These are phyloP conservation scores for Aspergillus diversus DNA, from an alignment of 495 filamentous ascomycete species.

Conservation along the genomic window DNA sequence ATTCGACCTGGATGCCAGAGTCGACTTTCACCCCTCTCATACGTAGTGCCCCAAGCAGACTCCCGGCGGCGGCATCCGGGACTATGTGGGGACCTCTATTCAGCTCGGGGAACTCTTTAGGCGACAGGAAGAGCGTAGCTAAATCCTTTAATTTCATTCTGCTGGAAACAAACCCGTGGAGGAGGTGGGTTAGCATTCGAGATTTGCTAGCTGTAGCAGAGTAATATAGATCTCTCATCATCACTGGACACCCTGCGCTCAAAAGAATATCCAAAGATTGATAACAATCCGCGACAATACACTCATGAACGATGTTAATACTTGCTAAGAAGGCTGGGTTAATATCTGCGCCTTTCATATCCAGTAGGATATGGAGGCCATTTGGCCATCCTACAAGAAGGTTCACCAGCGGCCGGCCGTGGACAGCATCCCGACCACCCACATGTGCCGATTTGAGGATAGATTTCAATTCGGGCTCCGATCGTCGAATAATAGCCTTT, in stretches of 20 bases:
- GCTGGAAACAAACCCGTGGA: neutral
- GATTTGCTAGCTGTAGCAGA: neutral
- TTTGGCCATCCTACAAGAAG: neutral
- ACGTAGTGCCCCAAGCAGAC: neutral
- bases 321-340: neutral
- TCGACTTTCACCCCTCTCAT: neutral
- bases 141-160: constrained; percentile 1
- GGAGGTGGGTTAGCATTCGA: neutral
- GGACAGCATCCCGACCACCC: neutral
- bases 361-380: neutral
- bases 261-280: neutral
- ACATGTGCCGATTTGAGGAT: neutral
- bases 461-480: neutral
- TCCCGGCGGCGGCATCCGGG: constrained; percentile 1
- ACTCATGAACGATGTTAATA: neutral
- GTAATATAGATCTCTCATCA: neutral
- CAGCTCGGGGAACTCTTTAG: neutral
- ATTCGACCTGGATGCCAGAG: neutral
- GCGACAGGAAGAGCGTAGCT: neutral
- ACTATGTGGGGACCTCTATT: neutral
- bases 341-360: neutral
- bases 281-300: neutral
- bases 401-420: neutral
- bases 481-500: neutral
- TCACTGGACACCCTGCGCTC: neutral